Evolutionary conservation across 768 basidiomycete genomes (phyloP).

Genomic region (Lactarius vividus): DNA sequence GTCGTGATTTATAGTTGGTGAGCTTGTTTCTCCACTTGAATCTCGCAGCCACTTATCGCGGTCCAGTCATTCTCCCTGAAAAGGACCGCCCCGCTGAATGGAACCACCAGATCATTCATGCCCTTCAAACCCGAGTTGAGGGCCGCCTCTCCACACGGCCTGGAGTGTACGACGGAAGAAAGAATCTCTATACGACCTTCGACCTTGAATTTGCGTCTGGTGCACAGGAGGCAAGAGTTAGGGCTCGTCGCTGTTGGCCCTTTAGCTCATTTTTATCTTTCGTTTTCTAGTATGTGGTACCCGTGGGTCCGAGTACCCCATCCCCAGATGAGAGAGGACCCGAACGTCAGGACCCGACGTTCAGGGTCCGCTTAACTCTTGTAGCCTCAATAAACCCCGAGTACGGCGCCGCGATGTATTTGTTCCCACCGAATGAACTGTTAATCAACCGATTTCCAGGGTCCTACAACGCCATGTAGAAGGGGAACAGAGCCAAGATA

Average conservation of each 20-base stretch:
- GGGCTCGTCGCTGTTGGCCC: background rate
- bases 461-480: constrained; percentile 59
- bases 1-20: constrained; percentile 42
- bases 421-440: constrained; percentile 29
- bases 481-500: constrained; percentile 69
- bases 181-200: constrained; percentile 66
- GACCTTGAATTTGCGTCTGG: constrained; percentile 56
- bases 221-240: constrained; percentile 44
- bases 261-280: constrained; percentile 2
- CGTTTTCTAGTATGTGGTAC: constrained; percentile 55
- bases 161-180: constrained; percentile 77
- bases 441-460: constrained; percentile 37
- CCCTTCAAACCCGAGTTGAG: constrained; percentile 55
- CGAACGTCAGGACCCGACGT: constrained; percentile 50
- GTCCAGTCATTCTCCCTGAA: constrained; percentile 60
- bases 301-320: constrained; percentile 34
- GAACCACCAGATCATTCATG: constrained; percentile 66
- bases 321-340: constrained; percentile 6
- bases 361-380: constrained; percentile 62
- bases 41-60: background rate
- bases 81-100: constrained; percentile 60
- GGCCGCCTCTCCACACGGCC: constrained; percentile 65
- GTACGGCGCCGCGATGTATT: constrained; percentile 40
- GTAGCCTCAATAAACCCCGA: constrained; percentile 83
- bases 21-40: constrained; percentile 28